These are phyloP conservation scores for Daldinia sp. DNA, from an alignment of 2,329 filamentous ascomycete species.

Conservation along the genomic window DNA sequence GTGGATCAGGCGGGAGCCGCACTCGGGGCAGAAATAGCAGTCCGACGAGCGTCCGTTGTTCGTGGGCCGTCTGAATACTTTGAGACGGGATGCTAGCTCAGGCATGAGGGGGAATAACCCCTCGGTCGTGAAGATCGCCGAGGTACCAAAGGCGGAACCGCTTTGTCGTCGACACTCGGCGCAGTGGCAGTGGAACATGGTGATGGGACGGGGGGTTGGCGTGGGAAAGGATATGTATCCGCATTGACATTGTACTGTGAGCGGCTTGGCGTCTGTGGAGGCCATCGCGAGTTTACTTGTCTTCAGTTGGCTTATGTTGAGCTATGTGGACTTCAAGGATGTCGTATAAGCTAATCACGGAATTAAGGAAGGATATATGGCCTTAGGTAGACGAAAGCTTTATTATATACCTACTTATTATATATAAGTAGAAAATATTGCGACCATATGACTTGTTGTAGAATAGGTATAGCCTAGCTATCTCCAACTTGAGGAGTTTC, in stretches of 20 bases:
- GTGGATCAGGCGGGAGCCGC: slow-evolving; percentile 63
- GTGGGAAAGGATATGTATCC: slow-evolving; percentile 54
- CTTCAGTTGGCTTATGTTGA: neutral
- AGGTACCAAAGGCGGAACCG: slow-evolving; percentile 60
- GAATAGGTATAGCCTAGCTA: neutral
- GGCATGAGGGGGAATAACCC: slow-evolving; percentile 57
- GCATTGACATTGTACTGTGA: slow-evolving; percentile 56
- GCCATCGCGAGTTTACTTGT: slow-evolving; percentile 22
- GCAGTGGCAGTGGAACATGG: slow-evolving; percentile 61
- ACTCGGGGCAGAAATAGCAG: slow-evolving; percentile 55
- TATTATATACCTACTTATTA: neutral
- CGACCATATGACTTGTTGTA: neutral
- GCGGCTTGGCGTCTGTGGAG: slow-evolving; percentile 31
- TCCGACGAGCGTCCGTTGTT: slow-evolving; percentile 58
- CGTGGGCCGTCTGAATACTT: slow-evolving; percentile 55
- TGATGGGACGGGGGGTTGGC: slow-evolving; percentile 52
- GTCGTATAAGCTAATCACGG: neutral
- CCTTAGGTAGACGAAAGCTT: neutral
- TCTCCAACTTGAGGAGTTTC: slow-evolving; percentile 31
- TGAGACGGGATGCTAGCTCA: slow-evolving; percentile 51
- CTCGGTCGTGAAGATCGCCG: slow-evolving; percentile 57
- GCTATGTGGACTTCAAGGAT: neutral
- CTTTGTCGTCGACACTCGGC: slow-evolving; percentile 60
- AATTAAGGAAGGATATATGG: neutral
- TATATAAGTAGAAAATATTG: neutral